Evolutionary conservation across 208 protist species (phyloP).

Genomic region (Tritrichomonas foetus): DNA sequence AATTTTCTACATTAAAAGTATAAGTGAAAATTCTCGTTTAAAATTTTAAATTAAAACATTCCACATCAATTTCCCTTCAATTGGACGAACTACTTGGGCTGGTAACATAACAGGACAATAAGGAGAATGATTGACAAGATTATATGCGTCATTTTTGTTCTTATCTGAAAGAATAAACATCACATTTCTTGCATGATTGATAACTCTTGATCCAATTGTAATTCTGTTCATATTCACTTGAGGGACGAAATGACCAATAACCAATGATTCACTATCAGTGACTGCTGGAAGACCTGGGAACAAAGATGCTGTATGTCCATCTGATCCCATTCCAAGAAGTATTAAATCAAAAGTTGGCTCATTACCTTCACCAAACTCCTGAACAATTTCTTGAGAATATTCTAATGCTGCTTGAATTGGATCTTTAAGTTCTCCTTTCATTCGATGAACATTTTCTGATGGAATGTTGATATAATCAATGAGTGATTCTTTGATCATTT

Average conservation of each 20-base stretch:
- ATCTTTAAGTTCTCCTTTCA: background rate
- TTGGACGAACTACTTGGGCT: background rate
- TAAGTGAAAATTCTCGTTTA: too few relatives aligned
- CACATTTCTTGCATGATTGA: background rate
- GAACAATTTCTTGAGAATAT: background rate
- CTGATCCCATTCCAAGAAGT: background rate
- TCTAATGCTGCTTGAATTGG: background rate
- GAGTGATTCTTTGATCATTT: background rate
- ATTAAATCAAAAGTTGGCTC: background rate
- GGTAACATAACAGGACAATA: background rate
- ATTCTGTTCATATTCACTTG: background rate
- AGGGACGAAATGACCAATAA: background rate
- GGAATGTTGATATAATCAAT: background rate
- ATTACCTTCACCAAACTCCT: background rate
- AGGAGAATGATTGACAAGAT: background rate
- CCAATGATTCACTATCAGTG: background rate
- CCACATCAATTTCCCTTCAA: background rate
- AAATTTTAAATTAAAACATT: background rate
- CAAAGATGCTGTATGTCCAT: background rate
- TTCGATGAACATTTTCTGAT: conserved; percentile 1
- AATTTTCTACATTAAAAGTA: too few relatives aligned
- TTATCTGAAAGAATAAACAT: background rate
- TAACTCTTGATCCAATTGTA: background rate
- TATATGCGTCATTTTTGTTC: background rate
- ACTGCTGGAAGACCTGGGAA: background rate